phyloP scores from a whole-genome alignment of 345 rosid genomes.

The Boechera retrofracta region DNA sequence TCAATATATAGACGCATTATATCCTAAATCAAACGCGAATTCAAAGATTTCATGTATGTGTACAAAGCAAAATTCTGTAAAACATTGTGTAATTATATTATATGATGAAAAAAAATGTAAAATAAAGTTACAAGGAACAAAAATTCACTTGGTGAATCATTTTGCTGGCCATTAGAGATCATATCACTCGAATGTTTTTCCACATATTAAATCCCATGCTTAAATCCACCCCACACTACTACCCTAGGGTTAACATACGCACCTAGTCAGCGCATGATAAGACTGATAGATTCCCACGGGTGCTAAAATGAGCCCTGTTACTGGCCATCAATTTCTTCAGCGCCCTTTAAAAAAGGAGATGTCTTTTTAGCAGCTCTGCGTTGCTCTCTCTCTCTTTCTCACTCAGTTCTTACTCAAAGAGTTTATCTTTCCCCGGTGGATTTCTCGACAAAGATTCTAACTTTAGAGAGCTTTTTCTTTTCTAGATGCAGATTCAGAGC shows the following conservation, averaged over 20 bases:
- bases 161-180: constrained; percentile 73
- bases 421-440: constrained; percentile 25
- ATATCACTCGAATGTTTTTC: constrained; percentile 26
- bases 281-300: not conserved
- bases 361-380: constrained; percentile 31
- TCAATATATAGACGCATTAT: not conserved
- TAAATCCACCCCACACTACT: constrained; percentile 11
- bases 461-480: not conserved
- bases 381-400: not conserved
- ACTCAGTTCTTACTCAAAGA: not conserved
- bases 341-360: constrained; percentile 25
- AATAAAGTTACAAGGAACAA: constrained; percentile 49
- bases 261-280: constrained; percentile 15
- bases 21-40: not conserved
- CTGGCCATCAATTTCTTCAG: not conserved
- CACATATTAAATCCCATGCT: constrained; percentile 5
- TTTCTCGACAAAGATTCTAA: constrained; percentile 34
- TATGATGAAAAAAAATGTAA: not conserved
- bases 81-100: not conserved
- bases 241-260: constrained; percentile 37
- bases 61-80: too few species aligned
- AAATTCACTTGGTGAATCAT: constrained; percentile 64
- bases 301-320: not conserved
- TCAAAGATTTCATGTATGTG: not conserved
- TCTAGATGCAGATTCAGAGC: constrained; percentile 18